Base-by-base conservation (phyloP, 768 basidiomycete species). In the Mycena chlorophos region DNA sequence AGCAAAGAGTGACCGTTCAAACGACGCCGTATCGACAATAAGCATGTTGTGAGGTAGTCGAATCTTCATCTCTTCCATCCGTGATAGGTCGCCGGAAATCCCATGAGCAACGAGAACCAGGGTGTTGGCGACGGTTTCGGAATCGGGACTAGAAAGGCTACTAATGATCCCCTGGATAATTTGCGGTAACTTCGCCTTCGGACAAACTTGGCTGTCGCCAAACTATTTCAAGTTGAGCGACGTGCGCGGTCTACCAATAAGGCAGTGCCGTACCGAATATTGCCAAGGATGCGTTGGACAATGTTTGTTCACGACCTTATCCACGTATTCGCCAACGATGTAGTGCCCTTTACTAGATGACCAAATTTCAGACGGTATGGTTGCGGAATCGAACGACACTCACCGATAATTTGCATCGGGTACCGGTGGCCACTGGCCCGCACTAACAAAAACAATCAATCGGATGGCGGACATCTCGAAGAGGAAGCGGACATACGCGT, bases 351-450 rank as follows among this genome's bases (percentile, higher is more conserved):
- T 79, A 55, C 79, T 82, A n/a, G n/a, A n/a, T 76, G 73, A 56
- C 39, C n/a, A 43, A 54, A 19, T 37, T 55, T 57, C 49, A 65
- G 52, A 20, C 43, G 54, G 54, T 19, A 54, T 14, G 17, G 28
- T 26, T 19, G 40, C 8, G 22, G 10, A 20, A n/a, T 19, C 6
- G 12, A 47, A 20, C 50, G 27, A 20, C n/a, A 66, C 78, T 51
- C 48, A 89, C 89, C 90, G 80, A 68, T 91, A 93, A 63, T 92
- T 91, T 22, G 75, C 75, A 52, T 86, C 85, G 2, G 91, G 89
- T 27, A 78, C 71, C 26, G 90, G 91, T 4, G 90, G 90, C 90
- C 90, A 93, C 58, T 83, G 80, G 3, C 82, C 82, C 8, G 77
- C 73, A 8, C 88, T 90, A 67, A 37, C 55, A 30, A 8, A 27